phyloP scores from a whole-genome alignment of 1,284 basidiomycete genomes.

The Sutorius eximius region DNA sequence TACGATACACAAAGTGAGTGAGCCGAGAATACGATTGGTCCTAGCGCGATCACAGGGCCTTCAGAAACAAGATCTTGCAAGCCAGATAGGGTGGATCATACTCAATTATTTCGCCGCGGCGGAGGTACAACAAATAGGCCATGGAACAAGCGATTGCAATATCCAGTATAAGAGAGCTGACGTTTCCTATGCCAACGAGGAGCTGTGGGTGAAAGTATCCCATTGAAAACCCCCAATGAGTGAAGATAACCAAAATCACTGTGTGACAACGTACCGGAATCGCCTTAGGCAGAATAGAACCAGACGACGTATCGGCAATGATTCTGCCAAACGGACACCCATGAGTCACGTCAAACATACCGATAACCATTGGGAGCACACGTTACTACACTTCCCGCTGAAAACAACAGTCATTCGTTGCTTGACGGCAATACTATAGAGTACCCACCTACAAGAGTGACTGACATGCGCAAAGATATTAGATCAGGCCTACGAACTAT shows the following conservation, averaged over 20 bases:
- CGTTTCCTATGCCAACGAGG: not conserved
- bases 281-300: not conserved
- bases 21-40: not conserved
- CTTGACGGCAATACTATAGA: not conserved
- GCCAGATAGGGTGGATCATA: not conserved
- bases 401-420: not conserved
- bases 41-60: not conserved
- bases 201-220: not conserved
- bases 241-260: not conserved
- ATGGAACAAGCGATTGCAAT: not conserved
- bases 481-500: not conserved
- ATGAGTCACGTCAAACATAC: not conserved
- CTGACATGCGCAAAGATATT: not conserved
- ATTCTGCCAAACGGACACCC: not conserved
- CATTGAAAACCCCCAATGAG: not conserved
- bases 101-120: not conserved
- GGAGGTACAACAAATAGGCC: not conserved
- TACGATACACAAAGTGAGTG: not conserved
- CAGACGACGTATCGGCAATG: not conserved
- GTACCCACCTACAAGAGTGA: not conserved
- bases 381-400: not conserved
- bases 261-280: not conserved
- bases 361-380: not conserved
- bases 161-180: not conserved
- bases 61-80: not conserved